Evolutionary conservation across 768 basidiomycete genomes (phyloP), one percentile per base, ranked within the genome.

Genomic region (Auriculariales sp.): DNA sequence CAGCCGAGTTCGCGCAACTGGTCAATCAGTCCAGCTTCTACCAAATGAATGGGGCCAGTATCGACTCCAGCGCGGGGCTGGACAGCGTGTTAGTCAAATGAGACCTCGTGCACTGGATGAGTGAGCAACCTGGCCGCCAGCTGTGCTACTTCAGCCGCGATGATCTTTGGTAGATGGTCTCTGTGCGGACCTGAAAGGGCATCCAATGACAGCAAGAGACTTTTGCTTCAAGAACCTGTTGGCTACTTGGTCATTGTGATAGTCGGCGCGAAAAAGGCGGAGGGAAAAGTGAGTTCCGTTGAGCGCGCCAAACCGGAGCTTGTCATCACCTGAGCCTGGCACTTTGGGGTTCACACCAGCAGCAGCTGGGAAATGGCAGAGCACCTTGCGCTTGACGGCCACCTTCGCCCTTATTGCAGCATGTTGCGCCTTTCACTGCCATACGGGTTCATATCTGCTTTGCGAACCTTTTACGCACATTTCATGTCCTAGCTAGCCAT

Each of bases 121-220:
- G n/a, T 10, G 11, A 52, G 56, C 31, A 15, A 58, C 58, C 57
- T 59, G 58, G 12, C 64, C 64, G 30, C 64, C 64, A 17, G n/a
- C 27, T 14, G 19, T n/a, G 48, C 17, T 50, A 48, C 29, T 28
- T 25, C 44, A 9, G 7, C 28, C 22, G 28, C 33, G n/a, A 34
- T 28, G 22, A n/a, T 22, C 3, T 11, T 32, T 24, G 46, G 19
- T 47, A 33, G 27, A 15, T 30, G 36, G 52, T 49, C 51, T 42
- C 31, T 36, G 39, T 55, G 68, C 78, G 62, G 58, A 89, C 91
- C 86, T 90, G 74, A 95, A 95, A 14, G 93, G 93, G 68, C 92
- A 95, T 25, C 89, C 91, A 27, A 98, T 81, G 58, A 98, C 7
- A 15, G 39, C 39, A 15, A 44, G 22, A 19, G 39, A 24, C 14